A percentile compares a stretch with the other conserved stretches of the same genome.
These are phyloP conservation scores for Lippia alba DNA, from an alignment of 305 asterid species.

Conservation along the genomic window DNA sequence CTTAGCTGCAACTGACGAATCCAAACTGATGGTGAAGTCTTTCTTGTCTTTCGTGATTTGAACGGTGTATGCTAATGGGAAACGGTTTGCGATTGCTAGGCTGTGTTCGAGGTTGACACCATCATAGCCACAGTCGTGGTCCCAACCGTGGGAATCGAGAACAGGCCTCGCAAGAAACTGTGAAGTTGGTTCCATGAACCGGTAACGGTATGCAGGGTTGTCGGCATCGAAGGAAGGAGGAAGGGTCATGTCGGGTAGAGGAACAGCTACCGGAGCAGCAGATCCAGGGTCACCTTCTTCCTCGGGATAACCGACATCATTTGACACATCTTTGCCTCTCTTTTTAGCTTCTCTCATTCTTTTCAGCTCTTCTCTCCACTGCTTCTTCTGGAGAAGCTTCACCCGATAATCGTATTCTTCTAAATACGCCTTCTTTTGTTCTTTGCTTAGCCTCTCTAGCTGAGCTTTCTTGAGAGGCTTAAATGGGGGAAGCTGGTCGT, in stretches of 20 bases:
- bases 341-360: conserved; percentile 75
- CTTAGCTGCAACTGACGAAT: conserved; percentile 74
- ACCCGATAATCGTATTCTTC: conserved; percentile 94
- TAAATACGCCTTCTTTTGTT: conserved; percentile 83
- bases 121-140: conserved; percentile 96
- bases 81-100: conserved; percentile 64
- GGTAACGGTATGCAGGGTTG: conserved; percentile 80
- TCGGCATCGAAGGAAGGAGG: conserved; percentile 92
- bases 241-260: conserved; percentile 91
- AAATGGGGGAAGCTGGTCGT: conserved; percentile 94
- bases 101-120: conserved; percentile 92
- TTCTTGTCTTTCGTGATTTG: conserved; percentile 90
- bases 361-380: conserved; percentile 82
- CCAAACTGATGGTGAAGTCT: conserved; percentile 82
- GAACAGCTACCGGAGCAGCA: conserved; percentile 91
- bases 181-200: conserved; percentile 92
- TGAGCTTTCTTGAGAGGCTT: conserved; percentile 82
- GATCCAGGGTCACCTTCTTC: conserved; percentile 80
- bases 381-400: conserved; percentile 93
- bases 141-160: conserved; percentile 93
- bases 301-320: conserved; percentile 57
- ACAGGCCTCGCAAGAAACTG: conserved; percentile 96
- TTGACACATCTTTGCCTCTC: conserved; percentile 52
- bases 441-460: conserved; percentile 68
- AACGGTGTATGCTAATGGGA: conserved; percentile 75